Conservation (phyloP, 1,139 yeast species). For the Meyerozyma athensensis region DNA sequence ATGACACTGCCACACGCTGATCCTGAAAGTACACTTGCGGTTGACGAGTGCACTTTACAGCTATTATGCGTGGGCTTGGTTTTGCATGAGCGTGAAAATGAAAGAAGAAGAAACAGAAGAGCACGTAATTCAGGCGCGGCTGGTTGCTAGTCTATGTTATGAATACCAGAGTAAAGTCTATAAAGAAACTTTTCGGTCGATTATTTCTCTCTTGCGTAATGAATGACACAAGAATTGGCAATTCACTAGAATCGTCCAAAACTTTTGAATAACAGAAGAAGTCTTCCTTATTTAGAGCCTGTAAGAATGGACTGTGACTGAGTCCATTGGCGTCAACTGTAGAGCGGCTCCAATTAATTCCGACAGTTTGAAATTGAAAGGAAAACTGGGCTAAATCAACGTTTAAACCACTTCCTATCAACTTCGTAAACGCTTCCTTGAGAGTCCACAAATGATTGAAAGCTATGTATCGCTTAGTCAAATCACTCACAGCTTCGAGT, state of each 20-base stretch:
- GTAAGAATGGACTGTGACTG: not conserved
- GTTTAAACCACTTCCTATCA: conserved; percentile 58
- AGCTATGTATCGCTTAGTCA: conserved; percentile 18
- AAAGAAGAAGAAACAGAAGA: not conserved
- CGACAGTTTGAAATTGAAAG: conserved; percentile 6
- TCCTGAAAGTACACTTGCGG: not conserved
- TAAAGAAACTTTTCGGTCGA: too few species aligned
- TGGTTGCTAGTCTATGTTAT: not conserved
- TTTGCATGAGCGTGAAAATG: not conserved
- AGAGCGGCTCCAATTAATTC: not conserved
- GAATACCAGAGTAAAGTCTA: too few species aligned
- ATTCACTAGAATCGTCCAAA: not conserved
- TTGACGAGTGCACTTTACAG: not conserved
- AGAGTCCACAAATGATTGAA: conserved; percentile 67
- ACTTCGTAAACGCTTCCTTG: conserved; percentile 66
- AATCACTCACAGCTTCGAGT: conserved; percentile 17
- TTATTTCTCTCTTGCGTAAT: too few species aligned
- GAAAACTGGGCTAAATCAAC: conserved; percentile 35
- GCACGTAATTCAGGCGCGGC: not conserved
- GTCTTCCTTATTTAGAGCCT: not conserved
- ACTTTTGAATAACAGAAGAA: not conserved
- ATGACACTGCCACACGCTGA: not conserved
- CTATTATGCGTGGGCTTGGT: conserved; percentile 1
- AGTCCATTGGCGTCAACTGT: not conserved
- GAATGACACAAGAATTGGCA: conserved; percentile 3